phyloP scores from a whole-genome alignment of 2,329 filamentous ascomycete genomes.

The Davidsoniella virescens region DNA sequence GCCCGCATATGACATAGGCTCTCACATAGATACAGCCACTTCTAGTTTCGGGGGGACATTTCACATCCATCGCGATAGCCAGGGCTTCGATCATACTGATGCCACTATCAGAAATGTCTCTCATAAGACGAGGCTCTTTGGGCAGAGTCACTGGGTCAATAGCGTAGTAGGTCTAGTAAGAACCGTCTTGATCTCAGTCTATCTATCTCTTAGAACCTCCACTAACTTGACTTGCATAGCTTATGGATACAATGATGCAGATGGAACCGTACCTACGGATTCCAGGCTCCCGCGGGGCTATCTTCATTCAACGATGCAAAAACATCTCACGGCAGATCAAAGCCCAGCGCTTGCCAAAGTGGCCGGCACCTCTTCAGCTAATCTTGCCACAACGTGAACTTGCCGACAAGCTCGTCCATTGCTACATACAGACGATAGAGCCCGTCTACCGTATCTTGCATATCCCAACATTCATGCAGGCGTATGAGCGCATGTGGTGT shows the following conservation, averaged over 20 bases:
- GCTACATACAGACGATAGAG: slow-evolving; percentile 33
- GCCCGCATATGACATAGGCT: slow-evolving; percentile 21
- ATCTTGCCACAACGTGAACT: slow-evolving; percentile 31
- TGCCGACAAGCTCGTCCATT: slow-evolving; percentile 30
- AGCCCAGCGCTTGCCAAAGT: slow-evolving; percentile 27
- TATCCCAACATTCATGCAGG: slow-evolving; percentile 30
- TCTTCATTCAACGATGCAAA: slow-evolving; percentile 34
- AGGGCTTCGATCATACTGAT: slow-evolving; percentile 18
- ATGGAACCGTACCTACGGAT: slow-evolving; percentile 27
- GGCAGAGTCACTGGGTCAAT: slow-evolving; percentile 42
- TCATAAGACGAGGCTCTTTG: slow-evolving; percentile 40
- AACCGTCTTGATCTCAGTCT: neutral
- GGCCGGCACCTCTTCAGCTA: slow-evolving; percentile 26
- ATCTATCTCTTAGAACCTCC: neutral
- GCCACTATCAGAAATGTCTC: slow-evolving; percentile 27
- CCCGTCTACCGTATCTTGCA: slow-evolving; percentile 33
- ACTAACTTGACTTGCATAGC: neutral
- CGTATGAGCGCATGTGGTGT: slow-evolving; percentile 36
- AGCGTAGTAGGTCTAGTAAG: slow-evolving; percentile 27
- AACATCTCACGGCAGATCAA: slow-evolving; percentile 36
- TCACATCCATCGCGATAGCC: slow-evolving; percentile 25
- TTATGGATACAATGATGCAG: slow-evolving; percentile 6
- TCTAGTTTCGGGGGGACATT: slow-evolving; percentile 27
- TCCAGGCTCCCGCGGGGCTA: slow-evolving; percentile 21
- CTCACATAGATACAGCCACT: slow-evolving; percentile 22